Evolutionary conservation across 2,329 filamentous ascomycete genomes (phyloP), one percentile per base, ranked within the genome.

Genomic region (Fusarium hainanense): DNA sequence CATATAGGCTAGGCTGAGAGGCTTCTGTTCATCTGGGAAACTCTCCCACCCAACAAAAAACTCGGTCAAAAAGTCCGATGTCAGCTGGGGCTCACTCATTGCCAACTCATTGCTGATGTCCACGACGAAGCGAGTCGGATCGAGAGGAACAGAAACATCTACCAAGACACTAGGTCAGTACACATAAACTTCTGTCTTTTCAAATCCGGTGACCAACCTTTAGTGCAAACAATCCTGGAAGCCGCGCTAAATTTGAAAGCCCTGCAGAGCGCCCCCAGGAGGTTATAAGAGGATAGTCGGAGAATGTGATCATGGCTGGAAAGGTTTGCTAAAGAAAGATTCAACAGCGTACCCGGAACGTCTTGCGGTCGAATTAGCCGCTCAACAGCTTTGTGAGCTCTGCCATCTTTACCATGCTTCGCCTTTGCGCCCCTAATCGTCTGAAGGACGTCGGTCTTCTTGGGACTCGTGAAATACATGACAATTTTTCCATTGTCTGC

Each of bases 41-140:
- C 89, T 90, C 69, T 90, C 89, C 90, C 90, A 92, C 20, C 89
- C 88, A 25, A 91, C 88, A 62, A 92, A 92, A 74, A 92, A 92
- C 72, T 92, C 90, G n/a, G 89, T 91, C 41, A 92, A 74, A 72
- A 92, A 92, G 73, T 92, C 90, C 10, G 85, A 86, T 1, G 90
- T 92, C 10, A 92, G 82, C 70, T 91, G 89, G 23, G 90, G 88
- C 73, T 92, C 89, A 21, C 88, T 85, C 30, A 81, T 78, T 11
- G 90, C 89, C 18, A 92, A 80, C 65, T 88, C 85, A 72, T 85
- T 86, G 79, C 90, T 92, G 48, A 92, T 89, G 48, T 86, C 85
- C 71, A 92, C 81, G 43, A 92, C 88, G 74, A 92, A 91, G 25
- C 84, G 83, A 6, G 88, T 87, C 4, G 89, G 86, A 64, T 91